A percentile compares a stretch with the other conserved stretches of the same genome.
These are phyloP conservation scores for Rhizopogon salebrosus DNA, from an alignment of 768 basidiomycete genomes.

Conservation along the genomic window DNA sequence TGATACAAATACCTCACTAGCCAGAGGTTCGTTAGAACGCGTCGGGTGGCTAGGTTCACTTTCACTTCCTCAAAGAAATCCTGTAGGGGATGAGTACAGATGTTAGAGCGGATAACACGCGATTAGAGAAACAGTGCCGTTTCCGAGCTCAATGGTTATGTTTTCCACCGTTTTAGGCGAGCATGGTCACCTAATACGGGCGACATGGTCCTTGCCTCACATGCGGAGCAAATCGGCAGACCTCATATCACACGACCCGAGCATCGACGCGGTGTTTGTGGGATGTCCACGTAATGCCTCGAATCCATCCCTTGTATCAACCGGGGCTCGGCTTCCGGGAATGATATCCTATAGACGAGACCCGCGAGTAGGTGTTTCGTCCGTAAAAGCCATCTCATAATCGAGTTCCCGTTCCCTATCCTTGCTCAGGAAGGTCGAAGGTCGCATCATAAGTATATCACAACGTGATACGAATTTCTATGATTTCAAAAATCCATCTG, in stretches of 20 bases:
- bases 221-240: conserved; percentile 92
- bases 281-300: conserved; percentile 35
- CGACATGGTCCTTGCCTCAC: conserved; percentile 78
- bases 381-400: conserved; percentile 60
- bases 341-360: conserved; percentile 82
- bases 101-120: no score
- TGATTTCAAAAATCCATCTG: conserved; percentile 44
- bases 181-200: conserved; percentile 55
- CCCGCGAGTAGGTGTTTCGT: conserved; percentile 91
- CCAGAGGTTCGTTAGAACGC: no score
- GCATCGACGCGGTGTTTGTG: conserved; percentile 55
- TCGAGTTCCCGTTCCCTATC: conserved; percentile 37
- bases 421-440: neutral
- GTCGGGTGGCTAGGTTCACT: no score
- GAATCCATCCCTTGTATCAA: conserved; percentile 37
- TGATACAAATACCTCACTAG: no score
- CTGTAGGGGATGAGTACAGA: no score
- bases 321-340: conserved; percentile 85
- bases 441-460: conserved; percentile 55
- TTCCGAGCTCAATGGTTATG: no score
- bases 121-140: no score
- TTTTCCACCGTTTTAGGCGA: no score
- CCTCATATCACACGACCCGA: conserved; percentile 78
- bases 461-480: conserved; percentile 91
- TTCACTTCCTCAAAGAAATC: no score